Evolutionary conservation across 2,329 filamentous ascomycete species (phyloP).

Genomic region (Macroventuria anomochaeta): DNA sequence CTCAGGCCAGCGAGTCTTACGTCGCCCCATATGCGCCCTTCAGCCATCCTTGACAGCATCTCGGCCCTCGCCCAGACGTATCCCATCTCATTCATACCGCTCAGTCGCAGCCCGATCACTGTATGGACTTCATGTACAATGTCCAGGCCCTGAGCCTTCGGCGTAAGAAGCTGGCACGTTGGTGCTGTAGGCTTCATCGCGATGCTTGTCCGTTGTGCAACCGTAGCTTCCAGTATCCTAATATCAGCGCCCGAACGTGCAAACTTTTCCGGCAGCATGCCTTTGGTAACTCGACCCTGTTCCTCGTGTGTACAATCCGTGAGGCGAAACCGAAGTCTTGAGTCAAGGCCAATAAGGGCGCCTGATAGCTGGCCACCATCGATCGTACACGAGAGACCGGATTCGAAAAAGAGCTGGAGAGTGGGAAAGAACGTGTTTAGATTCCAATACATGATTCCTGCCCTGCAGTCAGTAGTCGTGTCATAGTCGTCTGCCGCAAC

Average conservation of each 20-base stretch:
- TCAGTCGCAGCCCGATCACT: slow-evolving; percentile 35
- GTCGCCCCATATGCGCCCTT: slow-evolving; percentile 26
- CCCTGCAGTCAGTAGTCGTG: not conserved
- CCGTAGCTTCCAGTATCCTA: slow-evolving; percentile 25
- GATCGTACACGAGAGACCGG: slow-evolving; percentile 36
- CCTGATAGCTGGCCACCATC: slow-evolving; percentile 23
- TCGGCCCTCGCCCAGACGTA: slow-evolving; percentile 31
- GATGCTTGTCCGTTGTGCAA: slow-evolving; percentile 33
- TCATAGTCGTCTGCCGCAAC: not conserved
- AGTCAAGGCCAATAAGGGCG: slow-evolving; percentile 33
- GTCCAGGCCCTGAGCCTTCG: not conserved
- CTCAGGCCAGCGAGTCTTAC: slow-evolving; percentile 29
- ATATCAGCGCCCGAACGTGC: slow-evolving; percentile 17
- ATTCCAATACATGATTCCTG: slow-evolving; percentile 37
- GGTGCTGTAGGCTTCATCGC: slow-evolving; percentile 14
- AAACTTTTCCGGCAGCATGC: slow-evolving; percentile 26
- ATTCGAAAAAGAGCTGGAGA: slow-evolving; percentile 42
- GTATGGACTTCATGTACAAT: slow-evolving; percentile 29
- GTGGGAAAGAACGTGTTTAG: slow-evolving; percentile 40
- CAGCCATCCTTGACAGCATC: not conserved
- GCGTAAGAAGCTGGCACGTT: not conserved
- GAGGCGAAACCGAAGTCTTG: slow-evolving; percentile 33
- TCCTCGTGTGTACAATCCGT: slow-evolving; percentile 40
- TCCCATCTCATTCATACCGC: slow-evolving; percentile 34
- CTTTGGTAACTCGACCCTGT: slow-evolving; percentile 26